These are phyloP conservation scores for Ulota crispa DNA, from an alignment of 225 moss, liverwort and hornwort species.

Conservation along the genomic window DNA sequence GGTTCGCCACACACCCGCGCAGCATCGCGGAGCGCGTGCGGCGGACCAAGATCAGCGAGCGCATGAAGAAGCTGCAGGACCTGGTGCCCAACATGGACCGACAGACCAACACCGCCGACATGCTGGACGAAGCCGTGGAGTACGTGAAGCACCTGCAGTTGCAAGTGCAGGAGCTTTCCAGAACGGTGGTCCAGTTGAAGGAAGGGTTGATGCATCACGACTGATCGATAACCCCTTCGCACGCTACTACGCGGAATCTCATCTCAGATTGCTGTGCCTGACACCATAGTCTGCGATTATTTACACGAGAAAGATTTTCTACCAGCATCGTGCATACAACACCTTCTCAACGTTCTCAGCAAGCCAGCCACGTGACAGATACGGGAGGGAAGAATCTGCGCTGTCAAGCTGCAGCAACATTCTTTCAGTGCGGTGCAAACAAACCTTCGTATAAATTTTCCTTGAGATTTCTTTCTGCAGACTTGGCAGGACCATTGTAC, in stretches of 20 bases:
- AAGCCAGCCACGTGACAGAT: background rate
- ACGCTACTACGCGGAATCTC: too few relatives aligned
- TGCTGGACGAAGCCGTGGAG: conserved; percentile 71
- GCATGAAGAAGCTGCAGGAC: conserved; percentile 72
- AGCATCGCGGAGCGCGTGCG: conserved; percentile 68
- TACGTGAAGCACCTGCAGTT: conserved; percentile 62
- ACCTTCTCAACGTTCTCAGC: background rate
- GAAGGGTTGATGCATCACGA: conserved; percentile 20
- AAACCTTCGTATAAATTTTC: background rate
- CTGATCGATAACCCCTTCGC: background rate
- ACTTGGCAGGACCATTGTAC: background rate
- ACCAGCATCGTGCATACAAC: background rate
- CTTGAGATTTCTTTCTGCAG: background rate
- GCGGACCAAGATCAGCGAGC: conserved; percentile 64
- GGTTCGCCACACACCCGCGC: conserved; percentile 65
- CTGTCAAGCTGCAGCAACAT: background rate
- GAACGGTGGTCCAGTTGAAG: conserved; percentile 39
- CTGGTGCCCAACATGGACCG: conserved; percentile 64
- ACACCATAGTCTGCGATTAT: too few relatives aligned
- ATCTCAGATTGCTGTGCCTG: too few relatives aligned
- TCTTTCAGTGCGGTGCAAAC: background rate
- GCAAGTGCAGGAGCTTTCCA: conserved; percentile 58
- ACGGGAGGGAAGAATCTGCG: too few relatives aligned
- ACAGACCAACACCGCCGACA: conserved; percentile 68
- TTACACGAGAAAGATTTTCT: too few relatives aligned